Conservation (phyloP, 225 moss, liverwort and hornwort species). For the Bryoerythrophyllum caledonicum region DNA sequence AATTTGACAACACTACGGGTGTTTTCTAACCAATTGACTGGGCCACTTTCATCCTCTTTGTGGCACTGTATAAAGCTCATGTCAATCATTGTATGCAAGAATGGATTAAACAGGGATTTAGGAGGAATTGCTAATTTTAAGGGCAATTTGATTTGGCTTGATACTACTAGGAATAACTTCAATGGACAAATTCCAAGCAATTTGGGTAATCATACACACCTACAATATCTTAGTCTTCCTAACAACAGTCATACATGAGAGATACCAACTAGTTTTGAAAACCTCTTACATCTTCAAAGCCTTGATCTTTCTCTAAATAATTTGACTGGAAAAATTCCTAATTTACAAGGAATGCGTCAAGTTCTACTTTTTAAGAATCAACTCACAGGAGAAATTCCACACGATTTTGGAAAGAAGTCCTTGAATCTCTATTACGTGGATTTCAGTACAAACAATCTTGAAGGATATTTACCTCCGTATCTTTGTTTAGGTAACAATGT, state of each 20-base stretch:
- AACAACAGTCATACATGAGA: no score
- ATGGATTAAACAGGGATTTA: no score
- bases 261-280: no score
- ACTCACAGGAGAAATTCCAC: conserved; percentile 27
- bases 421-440: neutral
- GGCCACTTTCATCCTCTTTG: conserved; percentile 21
- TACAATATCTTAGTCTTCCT: no score
- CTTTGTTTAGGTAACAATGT: conserved; percentile 21
- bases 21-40: conserved; percentile 17
- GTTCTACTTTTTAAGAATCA: conserved; percentile 18
- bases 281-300: no score
- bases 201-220: conserved; percentile 17
- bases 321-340: conserved; percentile 26
- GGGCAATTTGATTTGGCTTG: no score
- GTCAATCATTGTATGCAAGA: no score
- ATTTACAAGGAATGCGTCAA: neutral
- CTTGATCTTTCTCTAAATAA: conserved; percentile 25
- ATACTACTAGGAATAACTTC: conserved; percentile 5
- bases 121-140: no score
- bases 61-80: conserved; percentile 22
- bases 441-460: conserved; percentile 20
- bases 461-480: conserved; percentile 28
- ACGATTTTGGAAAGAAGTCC: conserved; percentile 16
- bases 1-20: conserved; percentile 12
- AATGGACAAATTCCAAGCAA: conserved; percentile 15